Conservation (phyloP, 306 rosid genomes). For the Gillenia trifoliata region DNA sequence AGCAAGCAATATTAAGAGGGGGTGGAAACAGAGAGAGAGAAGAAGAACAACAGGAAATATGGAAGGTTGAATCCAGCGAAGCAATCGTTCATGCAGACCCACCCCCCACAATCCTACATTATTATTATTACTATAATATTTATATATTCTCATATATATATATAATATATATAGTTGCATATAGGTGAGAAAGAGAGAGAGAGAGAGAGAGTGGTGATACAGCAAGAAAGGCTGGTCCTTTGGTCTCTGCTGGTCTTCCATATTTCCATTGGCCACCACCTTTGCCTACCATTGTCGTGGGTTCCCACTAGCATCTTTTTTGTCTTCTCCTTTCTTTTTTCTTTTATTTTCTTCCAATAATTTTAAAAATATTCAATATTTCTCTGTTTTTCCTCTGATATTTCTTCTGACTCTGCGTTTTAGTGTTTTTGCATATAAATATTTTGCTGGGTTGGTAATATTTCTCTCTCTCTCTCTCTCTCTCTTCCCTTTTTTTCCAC, state of each 20-base stretch:
- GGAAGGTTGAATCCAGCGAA: conserved; percentile 57
- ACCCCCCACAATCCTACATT: conserved; percentile 30
- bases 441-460: conserved; percentile 7
- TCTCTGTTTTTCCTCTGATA: not conserved
- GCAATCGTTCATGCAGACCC: conserved; percentile 49
- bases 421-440: conserved; percentile 8
- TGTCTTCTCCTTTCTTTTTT: conserved; percentile 26
- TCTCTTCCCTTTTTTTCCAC: not conserved
- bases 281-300: conserved; percentile 40
- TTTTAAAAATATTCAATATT: not conserved
- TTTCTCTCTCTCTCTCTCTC: not conserved
- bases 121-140: conserved; percentile 16
- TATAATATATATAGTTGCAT: not conserved
- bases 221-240: conserved; percentile 24
- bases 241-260: conserved; percentile 22
- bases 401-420: not conserved
- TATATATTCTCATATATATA: not conserved
- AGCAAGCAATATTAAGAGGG: conserved; percentile 16
- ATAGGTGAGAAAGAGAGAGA: not conserved
- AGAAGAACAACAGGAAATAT: not conserved
- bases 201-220: conserved; percentile 35
- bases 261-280: conserved; percentile 26
- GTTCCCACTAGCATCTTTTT: conserved; percentile 56
- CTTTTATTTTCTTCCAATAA: not conserved
- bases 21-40: conserved; percentile 6